phyloP scores from a whole-genome alignment of 164 flowering plant species.

The Houttuynia cordata region DNA sequence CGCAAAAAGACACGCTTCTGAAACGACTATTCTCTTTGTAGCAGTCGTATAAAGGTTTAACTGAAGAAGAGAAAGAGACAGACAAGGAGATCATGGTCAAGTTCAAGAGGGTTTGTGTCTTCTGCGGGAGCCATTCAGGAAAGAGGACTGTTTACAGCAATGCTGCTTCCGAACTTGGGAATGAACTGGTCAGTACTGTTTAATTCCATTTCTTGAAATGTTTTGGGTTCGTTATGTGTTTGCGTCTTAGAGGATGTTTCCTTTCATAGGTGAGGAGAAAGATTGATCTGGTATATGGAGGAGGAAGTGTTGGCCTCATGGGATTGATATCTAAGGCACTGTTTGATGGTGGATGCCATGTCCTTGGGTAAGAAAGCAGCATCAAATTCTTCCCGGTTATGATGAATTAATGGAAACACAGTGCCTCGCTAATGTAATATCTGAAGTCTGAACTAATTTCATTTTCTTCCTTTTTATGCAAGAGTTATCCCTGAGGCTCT shows the following conservation, averaged over 20 bases:
- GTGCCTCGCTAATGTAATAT: neutral
- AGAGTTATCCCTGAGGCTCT: slow-evolving; percentile 87
- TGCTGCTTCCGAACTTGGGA: slow-evolving; percentile 60
- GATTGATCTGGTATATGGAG: slow-evolving; percentile 87
- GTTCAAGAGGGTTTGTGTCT: slow-evolving; percentile 59
- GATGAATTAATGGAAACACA: no score
- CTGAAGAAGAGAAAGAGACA: neutral
- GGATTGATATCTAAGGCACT: slow-evolving; percentile 67
- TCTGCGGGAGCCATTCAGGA: slow-evolving; percentile 70
- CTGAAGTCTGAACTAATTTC: slow-evolving; percentile 1
- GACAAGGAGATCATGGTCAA: slow-evolving; percentile 12
- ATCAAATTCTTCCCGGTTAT: neutral
- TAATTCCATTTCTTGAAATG: neutral
- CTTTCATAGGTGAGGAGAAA: slow-evolving; percentile 56
- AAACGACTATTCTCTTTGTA: no score
- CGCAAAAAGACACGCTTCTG: neutral
- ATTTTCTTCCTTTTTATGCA: slow-evolving; percentile 12
- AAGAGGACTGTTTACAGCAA: slow-evolving; percentile 45
- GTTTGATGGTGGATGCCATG: slow-evolving; percentile 69
- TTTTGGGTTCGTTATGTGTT: neutral
- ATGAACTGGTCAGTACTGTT: slow-evolving; percentile 42
- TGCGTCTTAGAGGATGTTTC: neutral
- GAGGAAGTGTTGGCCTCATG: slow-evolving; percentile 94
- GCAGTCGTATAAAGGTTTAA: no score
- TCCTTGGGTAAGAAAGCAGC: slow-evolving; percentile 52